phyloP scores from a whole-genome alignment of 192 early-diverging fungal genomes.

The Backusella sp. region DNA sequence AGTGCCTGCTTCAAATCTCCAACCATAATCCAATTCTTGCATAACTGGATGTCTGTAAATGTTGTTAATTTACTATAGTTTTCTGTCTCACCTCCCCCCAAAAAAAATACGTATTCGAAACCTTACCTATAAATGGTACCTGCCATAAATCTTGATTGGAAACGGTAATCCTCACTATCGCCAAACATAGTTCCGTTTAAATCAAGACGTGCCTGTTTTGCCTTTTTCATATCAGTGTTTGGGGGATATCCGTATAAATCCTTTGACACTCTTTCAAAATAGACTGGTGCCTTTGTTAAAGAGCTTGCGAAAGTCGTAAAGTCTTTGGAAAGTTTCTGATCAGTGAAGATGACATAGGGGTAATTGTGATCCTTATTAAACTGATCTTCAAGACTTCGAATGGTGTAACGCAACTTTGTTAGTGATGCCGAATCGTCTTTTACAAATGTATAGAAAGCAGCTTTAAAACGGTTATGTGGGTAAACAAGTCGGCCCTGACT shows the following conservation, averaged over 20 bases:
- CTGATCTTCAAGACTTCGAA: constrained; percentile 34
- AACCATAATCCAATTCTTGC: constrained; percentile 52
- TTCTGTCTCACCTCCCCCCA: background rate
- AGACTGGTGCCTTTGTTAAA: constrained; percentile 16
- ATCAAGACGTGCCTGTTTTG: constrained; percentile 22
- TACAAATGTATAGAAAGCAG: constrained; percentile 33
- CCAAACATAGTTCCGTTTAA: constrained; percentile 40
- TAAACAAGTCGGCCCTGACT: background rate
- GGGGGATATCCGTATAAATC: constrained; percentile 25
- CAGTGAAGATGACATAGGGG: constrained; percentile 38
- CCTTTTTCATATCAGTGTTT: constrained; percentile 23
- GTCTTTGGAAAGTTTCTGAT: constrained; percentile 29
- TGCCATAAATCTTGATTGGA: constrained; percentile 52
- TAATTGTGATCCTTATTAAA: constrained; percentile 31
- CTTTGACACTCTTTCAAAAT: constrained; percentile 26
- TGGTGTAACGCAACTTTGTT: constrained; percentile 26
- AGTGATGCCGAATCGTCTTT: constrained; percentile 20
- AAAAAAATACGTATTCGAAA: background rate
- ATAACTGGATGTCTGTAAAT: constrained; percentile 53
- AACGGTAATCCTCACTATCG: constrained; percentile 39
- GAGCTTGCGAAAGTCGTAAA: constrained; percentile 29
- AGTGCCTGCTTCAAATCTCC: constrained; percentile 55
- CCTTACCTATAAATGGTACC: constrained; percentile 42
- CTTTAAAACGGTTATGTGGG: constrained; percentile 10
- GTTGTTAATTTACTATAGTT: background rate